Conservation (phyloP, 805 yeast species). For the Clavispora phyllophila region DNA sequence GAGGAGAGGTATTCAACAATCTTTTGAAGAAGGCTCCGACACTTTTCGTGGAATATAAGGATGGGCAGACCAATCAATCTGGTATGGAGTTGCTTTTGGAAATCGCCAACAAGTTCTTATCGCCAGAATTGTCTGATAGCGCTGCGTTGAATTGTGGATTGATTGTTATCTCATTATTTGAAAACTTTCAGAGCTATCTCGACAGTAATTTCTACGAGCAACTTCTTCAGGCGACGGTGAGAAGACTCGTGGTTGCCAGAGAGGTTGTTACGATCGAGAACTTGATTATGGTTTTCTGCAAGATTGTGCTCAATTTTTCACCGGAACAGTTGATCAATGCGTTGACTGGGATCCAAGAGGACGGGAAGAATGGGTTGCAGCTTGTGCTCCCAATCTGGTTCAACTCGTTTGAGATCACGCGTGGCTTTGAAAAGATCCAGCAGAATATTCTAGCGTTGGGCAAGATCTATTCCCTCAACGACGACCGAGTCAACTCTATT, state of each 20-base stretch:
- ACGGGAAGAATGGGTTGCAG: constrained; percentile 40
- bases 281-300: constrained; percentile 69
- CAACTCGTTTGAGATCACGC: constrained; percentile 68
- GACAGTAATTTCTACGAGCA: constrained; percentile 41
- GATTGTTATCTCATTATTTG: constrained; percentile 55
- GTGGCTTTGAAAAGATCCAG: constrained; percentile 71
- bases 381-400: constrained; percentile 77
- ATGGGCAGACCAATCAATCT: constrained; percentile 29
- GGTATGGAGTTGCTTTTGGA: constrained; percentile 57
- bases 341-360: constrained; percentile 34
- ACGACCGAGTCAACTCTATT: constrained; percentile 45
- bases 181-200: constrained; percentile 40
- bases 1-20: constrained; percentile 68
- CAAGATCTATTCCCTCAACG: constrained; percentile 56
- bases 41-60: constrained; percentile 26
- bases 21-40: constrained; percentile 43
- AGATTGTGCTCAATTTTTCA: constrained; percentile 53
- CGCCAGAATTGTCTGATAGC: constrained; percentile 68
- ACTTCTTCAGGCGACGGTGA: constrained; percentile 70
- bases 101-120: constrained; percentile 63
- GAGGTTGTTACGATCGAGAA: constrained; percentile 75
- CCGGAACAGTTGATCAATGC: constrained; percentile 62
- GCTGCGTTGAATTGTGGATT: constrained; percentile 79
- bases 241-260: constrained; percentile 58
- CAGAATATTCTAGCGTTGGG: constrained; percentile 67